phyloP scores from a whole-genome alignment of 495 filamentous ascomycete genomes.

The Thozetella sp. region DNA sequence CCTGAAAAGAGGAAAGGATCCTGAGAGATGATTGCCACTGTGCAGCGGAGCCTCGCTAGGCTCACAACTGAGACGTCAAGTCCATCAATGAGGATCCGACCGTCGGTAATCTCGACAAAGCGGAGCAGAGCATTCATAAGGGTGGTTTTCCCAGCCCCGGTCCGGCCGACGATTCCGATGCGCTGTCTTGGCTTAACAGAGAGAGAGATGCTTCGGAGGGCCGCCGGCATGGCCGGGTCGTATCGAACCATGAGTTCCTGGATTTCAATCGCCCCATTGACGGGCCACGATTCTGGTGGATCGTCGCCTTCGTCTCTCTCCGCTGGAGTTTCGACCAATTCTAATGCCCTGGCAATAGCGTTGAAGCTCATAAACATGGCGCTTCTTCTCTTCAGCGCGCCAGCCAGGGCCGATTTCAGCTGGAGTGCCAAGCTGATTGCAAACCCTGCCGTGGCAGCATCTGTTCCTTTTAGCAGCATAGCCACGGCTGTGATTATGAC shows the following conservation, averaged over 20 bases:
- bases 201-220: conserved; percentile 43
- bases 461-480: conserved; percentile 55
- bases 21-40: conserved; percentile 55
- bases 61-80: conserved; percentile 49
- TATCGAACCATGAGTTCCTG: conserved; percentile 39
- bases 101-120: conserved; percentile 43
- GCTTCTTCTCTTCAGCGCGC: conserved; percentile 49
- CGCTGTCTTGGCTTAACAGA: conserved; percentile 33
- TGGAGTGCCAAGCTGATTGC: conserved; percentile 51
- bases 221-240: conserved; percentile 35
- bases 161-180: conserved; percentile 53
- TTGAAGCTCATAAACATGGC: conserved; percentile 44
- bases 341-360: conserved; percentile 35
- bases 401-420: conserved; percentile 49
- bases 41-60: conserved; percentile 44
- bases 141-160: conserved; percentile 47
- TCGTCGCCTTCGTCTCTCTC: conserved; percentile 30
- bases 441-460: conserved; percentile 64
- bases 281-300: conserved; percentile 43
- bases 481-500: conserved; percentile 55
- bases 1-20: conserved; percentile 55
- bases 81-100: conserved; percentile 49
- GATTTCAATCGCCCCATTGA: conserved; percentile 37
- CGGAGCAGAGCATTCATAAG: conserved; percentile 48
- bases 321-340: conserved; percentile 31